These are phyloP conservation scores for Aspergillus affinis DNA, from an alignment of 495 filamentous ascomycete species.

Conservation along the genomic window DNA sequence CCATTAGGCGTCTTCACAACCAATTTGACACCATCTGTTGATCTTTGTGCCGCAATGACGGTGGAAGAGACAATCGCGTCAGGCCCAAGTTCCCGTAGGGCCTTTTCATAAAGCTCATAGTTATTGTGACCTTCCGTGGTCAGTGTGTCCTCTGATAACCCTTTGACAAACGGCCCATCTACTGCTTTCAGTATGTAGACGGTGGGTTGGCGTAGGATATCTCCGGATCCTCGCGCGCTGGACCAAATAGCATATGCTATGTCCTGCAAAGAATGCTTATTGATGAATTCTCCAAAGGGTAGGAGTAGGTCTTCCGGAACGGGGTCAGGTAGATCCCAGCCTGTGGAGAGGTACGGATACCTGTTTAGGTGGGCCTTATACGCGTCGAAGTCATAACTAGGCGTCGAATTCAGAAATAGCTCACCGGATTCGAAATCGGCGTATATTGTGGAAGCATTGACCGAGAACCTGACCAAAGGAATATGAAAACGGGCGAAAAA, in stretches of 20 bases:
- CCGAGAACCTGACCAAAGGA: not conserved
- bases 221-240: not conserved
- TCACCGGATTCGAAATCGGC: not conserved
- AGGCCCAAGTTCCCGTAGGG: not conserved
- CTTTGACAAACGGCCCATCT: not conserved
- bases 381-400: not conserved
- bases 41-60: not conserved
- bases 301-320: not conserved
- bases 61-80: not conserved
- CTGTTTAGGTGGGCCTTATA: not conserved
- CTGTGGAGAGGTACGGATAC: not conserved
- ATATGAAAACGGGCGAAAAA: not conserved
- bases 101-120: not conserved
- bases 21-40: not conserved
- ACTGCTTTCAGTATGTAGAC: not conserved
- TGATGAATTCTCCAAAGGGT: not conserved
- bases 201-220: not conserved
- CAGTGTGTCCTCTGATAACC: not conserved
- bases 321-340: not conserved
- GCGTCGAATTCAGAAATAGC: not conserved
- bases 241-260: not conserved
- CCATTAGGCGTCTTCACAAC: not conserved
- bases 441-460: not conserved
- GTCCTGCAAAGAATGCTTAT: not conserved
- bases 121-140: not conserved